A percentile compares a stretch with the other conserved stretches of the same genome.
Evolutionary conservation across 2,329 filamentous ascomycete species (phyloP).

Genomic region (Colletotrichum simmondsii): DNA sequence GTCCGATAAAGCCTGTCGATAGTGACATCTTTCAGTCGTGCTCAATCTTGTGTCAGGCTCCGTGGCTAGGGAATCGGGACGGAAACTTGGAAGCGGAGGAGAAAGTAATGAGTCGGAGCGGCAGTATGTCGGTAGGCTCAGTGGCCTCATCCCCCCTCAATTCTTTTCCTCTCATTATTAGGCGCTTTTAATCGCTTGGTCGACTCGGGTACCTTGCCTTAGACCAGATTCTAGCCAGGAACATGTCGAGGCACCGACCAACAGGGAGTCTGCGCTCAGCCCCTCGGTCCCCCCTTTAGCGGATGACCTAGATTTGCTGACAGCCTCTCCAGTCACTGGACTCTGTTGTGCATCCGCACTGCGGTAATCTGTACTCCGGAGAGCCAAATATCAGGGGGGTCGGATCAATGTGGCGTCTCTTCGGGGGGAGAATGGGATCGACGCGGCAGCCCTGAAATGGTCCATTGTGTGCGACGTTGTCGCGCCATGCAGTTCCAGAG

Average conservation of each 20-base stretch:
- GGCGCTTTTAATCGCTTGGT: slow-evolving; percentile 7
- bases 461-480: slow-evolving; percentile 17
- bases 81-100: neutral
- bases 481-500: neutral
- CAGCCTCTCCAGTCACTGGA: neutral
- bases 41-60: slow-evolving; percentile 2
- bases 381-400: neutral
- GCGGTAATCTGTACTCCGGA: neutral
- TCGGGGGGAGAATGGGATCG: slow-evolving; percentile 26
- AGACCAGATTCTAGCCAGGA: slow-evolving; percentile 13
- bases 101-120: neutral
- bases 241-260: slow-evolving; percentile 16
- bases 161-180: neutral
- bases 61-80: neutral
- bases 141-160: neutral
- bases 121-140: slow-evolving; percentile 10
- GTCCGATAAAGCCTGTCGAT: slow-evolving; percentile 12
- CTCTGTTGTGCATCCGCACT: neutral
- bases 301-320: neutral
- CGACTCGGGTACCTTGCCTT: slow-evolving; percentile 27
- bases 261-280: slow-evolving; percentile 22
- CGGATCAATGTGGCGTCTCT: slow-evolving; percentile 9
- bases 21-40: neutral
- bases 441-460: slow-evolving; percentile 18
- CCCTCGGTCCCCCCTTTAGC: slow-evolving; percentile 10